Evolutionary conservation across 2,329 filamentous ascomycete genomes (phyloP).

Genomic region (Pseudopyricularia cyperi): DNA sequence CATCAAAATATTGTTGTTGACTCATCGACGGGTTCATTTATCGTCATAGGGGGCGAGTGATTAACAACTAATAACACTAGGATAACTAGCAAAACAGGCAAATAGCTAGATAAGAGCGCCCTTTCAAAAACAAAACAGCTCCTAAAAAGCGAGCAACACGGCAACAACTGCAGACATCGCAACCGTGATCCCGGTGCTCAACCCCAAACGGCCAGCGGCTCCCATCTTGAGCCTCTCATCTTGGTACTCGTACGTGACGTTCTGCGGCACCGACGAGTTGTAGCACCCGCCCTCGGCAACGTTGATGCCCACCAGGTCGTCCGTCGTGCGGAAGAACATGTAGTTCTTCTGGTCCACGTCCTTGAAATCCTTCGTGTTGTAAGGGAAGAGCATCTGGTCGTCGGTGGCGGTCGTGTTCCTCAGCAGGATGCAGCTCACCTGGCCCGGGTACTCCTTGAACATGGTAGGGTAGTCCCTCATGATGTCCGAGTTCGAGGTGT

Average conservation of each 20-base stretch:
- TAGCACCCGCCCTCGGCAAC: conserved; percentile 50
- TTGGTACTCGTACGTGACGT: conserved; percentile 58
- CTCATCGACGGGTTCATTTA: background rate
- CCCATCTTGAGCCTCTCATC: conserved; percentile 27
- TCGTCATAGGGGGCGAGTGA: too few relatives aligned
- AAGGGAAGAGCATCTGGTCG: conserved; percentile 53
- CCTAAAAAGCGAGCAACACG: background rate
- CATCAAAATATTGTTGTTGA: background rate
- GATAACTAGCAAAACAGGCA: too few relatives aligned
- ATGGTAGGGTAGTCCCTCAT: conserved; percentile 54
- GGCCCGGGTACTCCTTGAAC: conserved; percentile 51
- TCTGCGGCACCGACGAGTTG: conserved; percentile 52
- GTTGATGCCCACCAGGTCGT: conserved; percentile 55
- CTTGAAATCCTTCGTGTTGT: conserved; percentile 61
- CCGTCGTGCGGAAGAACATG: conserved; percentile 67
- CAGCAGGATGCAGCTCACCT: conserved; percentile 67
- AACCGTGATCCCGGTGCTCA: background rate
- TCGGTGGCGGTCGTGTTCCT: conserved; percentile 65
- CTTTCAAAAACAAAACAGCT: too few relatives aligned
- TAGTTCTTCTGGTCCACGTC: conserved; percentile 51
- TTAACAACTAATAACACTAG: too few relatives aligned
- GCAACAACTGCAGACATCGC: background rate
- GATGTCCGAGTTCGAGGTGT: conserved; percentile 65
- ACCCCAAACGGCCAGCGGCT: background rate
- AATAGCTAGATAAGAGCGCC: too few relatives aligned